Evolutionary conservation across 179 eudicot genomes (phyloP).

Genomic region (Silene noctiflora): DNA sequence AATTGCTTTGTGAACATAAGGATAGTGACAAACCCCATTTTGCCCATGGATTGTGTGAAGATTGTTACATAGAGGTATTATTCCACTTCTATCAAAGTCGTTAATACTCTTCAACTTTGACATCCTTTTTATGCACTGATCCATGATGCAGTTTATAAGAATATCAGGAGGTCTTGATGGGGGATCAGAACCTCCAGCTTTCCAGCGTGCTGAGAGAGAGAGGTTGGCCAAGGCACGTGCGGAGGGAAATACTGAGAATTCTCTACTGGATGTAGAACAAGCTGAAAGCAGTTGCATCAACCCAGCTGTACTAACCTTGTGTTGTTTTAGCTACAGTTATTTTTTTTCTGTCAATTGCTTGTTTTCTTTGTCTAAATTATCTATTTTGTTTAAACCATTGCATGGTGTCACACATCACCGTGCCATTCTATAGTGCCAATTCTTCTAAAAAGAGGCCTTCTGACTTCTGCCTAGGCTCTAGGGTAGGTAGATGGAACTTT

Average conservation of each 20-base stretch:
- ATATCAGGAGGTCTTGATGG: slow-evolving; percentile 89
- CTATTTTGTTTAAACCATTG: background rate
- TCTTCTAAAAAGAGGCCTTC: background rate
- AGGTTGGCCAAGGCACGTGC: slow-evolving; percentile 41
- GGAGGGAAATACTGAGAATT: slow-evolving; percentile 28
- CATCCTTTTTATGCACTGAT: slow-evolving; percentile 19
- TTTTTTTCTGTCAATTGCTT: slow-evolving; percentile 2
- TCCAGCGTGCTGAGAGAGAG: slow-evolving; percentile 82
- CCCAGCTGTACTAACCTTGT: slow-evolving; percentile 17
- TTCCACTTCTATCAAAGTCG: slow-evolving; percentile 16
- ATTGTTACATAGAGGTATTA: slow-evolving; percentile 68
- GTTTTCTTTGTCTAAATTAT: background rate
- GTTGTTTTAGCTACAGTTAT: background rate
- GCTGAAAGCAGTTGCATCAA: slow-evolving; percentile 22
- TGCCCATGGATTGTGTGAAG: slow-evolving; percentile 80
- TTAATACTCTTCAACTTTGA: slow-evolving; percentile 2
- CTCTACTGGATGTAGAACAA: slow-evolving; percentile 22
- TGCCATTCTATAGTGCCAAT: background rate
- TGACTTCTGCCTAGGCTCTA: background rate
- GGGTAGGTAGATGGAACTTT: background rate
- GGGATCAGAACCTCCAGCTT: slow-evolving; percentile 92
- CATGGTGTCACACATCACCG: background rate
- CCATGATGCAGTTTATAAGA: slow-evolving; percentile 45
- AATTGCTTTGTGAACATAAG: slow-evolving; percentile 79
- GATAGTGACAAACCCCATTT: slow-evolving; percentile 43